Conservation (phyloP, 2,329 filamentous ascomycete genomes). For the Aspergillus clavatus region DNA sequence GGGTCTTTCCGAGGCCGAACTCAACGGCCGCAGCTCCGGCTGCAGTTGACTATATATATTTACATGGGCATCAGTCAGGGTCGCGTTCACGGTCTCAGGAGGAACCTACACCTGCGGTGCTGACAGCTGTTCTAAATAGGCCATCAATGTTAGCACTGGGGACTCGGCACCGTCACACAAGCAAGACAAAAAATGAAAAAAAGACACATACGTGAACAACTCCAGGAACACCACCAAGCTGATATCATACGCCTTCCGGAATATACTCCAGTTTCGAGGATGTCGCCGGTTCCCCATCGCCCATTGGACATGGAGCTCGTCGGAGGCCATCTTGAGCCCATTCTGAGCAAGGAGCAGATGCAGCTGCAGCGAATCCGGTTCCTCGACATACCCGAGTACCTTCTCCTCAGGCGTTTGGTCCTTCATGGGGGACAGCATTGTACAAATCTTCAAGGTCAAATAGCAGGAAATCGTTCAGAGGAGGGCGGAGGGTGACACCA, state of each 20-base stretch:
- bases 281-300: slow-evolving; percentile 24
- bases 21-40: slow-evolving; percentile 25
- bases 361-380: slow-evolving; percentile 14
- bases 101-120: slow-evolving; percentile 31
- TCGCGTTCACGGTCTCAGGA: too few species aligned
- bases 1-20: slow-evolving; percentile 21
- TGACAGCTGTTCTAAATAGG: slow-evolving; percentile 29
- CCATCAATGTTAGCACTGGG: slow-evolving; percentile 8
- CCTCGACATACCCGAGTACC: slow-evolving; percentile 12
- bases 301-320: slow-evolving; percentile 31
- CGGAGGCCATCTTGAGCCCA: slow-evolving; percentile 26
- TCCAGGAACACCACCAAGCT: slow-evolving; percentile 27
- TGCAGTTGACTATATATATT: slow-evolving; percentile 23
- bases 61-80: background rate
- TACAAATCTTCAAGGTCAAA: too few species aligned
- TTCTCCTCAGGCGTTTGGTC: slow-evolving; percentile 4
- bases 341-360: slow-evolving; percentile 22
- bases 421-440: background rate
- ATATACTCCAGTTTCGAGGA: slow-evolving; percentile 29
- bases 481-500: background rate
- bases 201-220: slow-evolving; percentile 28
- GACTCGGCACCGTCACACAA: background rate
- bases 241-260: slow-evolving; percentile 27
- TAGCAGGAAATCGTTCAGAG: background rate
- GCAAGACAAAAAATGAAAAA: too few species aligned